Evolutionary conservation across 352 stramenopile species (phyloP).

Genomic region (Phytophthora syringae): DNA sequence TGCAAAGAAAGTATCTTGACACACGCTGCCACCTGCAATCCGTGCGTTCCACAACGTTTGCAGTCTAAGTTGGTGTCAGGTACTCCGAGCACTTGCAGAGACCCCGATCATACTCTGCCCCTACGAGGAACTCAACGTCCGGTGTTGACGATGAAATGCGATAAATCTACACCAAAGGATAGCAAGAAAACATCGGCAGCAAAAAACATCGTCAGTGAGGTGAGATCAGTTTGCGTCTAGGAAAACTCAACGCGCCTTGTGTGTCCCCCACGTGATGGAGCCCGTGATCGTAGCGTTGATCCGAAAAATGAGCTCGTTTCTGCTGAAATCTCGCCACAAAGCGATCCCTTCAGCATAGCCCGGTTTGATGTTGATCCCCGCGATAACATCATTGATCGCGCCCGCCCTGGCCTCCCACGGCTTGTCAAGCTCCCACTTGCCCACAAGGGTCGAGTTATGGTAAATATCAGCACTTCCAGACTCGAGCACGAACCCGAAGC

Average conservation of each 20-base stretch:
- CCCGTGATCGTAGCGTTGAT: constrained; percentile 84
- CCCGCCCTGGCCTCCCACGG: constrained; percentile 71
- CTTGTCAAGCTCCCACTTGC: constrained; percentile 74
- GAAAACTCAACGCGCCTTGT: constrained; percentile 62
- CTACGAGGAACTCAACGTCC: constrained; percentile 87
- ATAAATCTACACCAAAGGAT: constrained; percentile 61
- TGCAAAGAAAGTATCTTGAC: not conserved
- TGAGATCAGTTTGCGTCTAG: not conserved
- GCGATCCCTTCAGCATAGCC: constrained; percentile 66
- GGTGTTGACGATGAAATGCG: constrained; percentile 76
- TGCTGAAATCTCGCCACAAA: constrained; percentile 76
- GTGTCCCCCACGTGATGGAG: constrained; percentile 80
- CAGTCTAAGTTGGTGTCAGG: constrained; percentile 53
- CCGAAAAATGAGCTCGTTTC: constrained; percentile 77
- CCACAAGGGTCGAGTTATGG: constrained; percentile 75
- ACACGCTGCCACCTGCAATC: not conserved
- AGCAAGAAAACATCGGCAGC: no score
- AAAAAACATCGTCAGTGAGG: not conserved
- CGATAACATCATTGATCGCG: constrained; percentile 82
- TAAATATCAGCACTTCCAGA: constrained; percentile 83
- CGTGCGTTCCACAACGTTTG: not conserved
- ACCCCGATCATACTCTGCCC: constrained; percentile 84
- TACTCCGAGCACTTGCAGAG: constrained; percentile 88
- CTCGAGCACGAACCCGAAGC: constrained; percentile 84
- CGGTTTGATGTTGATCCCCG: constrained; percentile 73